Evolutionary conservation across 2,329 filamentous ascomycete species (phyloP).

Genomic region (Phoma sp.): DNA sequence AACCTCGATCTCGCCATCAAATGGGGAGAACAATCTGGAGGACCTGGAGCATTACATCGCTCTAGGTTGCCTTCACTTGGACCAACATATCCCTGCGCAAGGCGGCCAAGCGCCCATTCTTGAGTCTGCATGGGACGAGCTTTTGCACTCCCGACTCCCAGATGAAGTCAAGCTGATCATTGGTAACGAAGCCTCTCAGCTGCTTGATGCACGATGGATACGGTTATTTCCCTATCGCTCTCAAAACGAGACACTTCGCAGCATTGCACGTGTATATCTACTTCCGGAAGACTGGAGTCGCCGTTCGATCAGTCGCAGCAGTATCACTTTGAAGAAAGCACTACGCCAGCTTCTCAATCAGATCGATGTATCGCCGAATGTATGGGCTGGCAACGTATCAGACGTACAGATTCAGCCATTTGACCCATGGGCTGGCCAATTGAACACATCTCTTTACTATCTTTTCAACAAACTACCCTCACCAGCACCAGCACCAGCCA

Average conservation of each 20-base stretch:
- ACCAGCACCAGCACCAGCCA: constrained; percentile 63
- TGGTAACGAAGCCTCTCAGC: constrained; percentile 29
- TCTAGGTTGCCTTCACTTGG: constrained; percentile 42
- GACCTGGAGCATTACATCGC: constrained; percentile 43
- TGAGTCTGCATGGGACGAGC: constrained; percentile 32
- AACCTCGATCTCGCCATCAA: constrained; percentile 15
- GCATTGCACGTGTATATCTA: constrained; percentile 63
- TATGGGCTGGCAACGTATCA: constrained; percentile 61
- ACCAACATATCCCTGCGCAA: background rate
- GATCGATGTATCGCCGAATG: constrained; percentile 62
- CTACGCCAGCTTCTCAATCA: constrained; percentile 58
- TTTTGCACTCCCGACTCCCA: constrained; percentile 26
- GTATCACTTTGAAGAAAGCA: constrained; percentile 53
- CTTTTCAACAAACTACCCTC: constrained; percentile 78
- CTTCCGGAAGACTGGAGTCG: constrained; percentile 71
- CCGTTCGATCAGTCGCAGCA: constrained; percentile 58
- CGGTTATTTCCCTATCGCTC: constrained; percentile 32
- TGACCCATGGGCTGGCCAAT: constrained; percentile 50
- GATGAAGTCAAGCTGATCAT: constrained; percentile 32
- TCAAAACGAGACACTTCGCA: background rate
- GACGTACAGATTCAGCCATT: constrained; percentile 34
- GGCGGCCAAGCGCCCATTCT: background rate
- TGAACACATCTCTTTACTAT: constrained; percentile 66
- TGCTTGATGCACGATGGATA: constrained; percentile 47
- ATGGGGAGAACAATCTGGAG: constrained; percentile 12